A percentile compares a stretch with the other conserved stretches of the same genome.
phyloP scores from a whole-genome alignment of 75 land plant species.

The Larix kaempferi region DNA sequence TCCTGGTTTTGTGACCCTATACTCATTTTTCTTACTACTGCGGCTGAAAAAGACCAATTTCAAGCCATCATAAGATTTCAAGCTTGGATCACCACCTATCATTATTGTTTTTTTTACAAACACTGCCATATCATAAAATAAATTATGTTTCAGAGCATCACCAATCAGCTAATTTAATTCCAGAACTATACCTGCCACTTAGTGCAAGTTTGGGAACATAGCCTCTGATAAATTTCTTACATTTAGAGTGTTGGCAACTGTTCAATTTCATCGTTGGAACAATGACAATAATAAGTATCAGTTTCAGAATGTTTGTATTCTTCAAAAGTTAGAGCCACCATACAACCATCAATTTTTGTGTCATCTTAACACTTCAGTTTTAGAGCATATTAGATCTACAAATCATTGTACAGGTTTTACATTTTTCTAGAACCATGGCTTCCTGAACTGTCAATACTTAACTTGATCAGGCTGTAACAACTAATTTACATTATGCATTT shows the following conservation, averaged over 20 bases:
- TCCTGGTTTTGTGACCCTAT: neutral
- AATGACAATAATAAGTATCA: neutral
- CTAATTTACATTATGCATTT: conserved; percentile 2
- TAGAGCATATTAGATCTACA: neutral
- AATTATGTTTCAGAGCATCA: neutral
- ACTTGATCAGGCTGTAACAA: neutral
- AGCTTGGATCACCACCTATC: neutral
- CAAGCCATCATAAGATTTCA: neutral
- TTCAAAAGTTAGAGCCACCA: neutral
- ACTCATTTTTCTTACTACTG: neutral
- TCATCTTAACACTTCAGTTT: neutral
- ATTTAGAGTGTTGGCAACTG: neutral
- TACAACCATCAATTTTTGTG: neutral
- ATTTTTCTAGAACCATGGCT: neutral
- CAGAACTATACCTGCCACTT: neutral
- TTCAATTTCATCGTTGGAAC: neutral
- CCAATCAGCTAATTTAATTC: neutral
- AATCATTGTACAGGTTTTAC: neutral
- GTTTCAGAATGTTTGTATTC: neutral
- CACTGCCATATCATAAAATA: neutral
- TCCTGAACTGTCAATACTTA: neutral
- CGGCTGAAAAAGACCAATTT: neutral
- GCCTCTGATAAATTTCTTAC: neutral
- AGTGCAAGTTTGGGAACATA: neutral
- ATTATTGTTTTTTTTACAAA: neutral